phyloP scores from a whole-genome alignment of 169 alveolate species.

The Perkinsus marinus region DNA sequence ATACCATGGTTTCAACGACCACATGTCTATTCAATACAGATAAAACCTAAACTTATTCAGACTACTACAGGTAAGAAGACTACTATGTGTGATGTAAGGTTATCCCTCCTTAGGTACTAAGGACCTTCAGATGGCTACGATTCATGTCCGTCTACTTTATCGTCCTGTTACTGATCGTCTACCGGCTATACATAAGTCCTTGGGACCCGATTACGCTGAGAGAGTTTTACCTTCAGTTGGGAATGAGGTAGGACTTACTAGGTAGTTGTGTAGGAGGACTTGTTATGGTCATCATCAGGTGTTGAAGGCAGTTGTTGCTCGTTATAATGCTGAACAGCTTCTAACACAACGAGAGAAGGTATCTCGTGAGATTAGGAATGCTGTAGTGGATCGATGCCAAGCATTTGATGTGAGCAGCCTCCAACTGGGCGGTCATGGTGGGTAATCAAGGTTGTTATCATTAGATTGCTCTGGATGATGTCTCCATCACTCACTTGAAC shows the following conservation, averaged over 20 bases:
- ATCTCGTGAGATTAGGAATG: constrained; percentile 72
- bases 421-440: no score
- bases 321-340: constrained; percentile 82
- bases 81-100: background rate
- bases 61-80: constrained; percentile 77
- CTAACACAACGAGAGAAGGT: constrained; percentile 90
- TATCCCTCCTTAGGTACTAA: background rate
- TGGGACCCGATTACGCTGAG: constrained; percentile 93
- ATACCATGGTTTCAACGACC: constrained; percentile 81
- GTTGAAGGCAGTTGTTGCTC: constrained; percentile 87
- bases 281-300: constrained; percentile 7
- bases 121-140: constrained; percentile 83
- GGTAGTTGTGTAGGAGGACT: no score
- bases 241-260: constrained; percentile 66
- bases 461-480: constrained; percentile 82
- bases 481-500: constrained; percentile 86
- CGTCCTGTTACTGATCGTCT: constrained; percentile 74
- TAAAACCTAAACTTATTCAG: constrained; percentile 75
- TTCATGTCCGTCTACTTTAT: constrained; percentile 76
- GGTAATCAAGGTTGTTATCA: background rate
- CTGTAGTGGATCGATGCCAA: constrained; percentile 32
- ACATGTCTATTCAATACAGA: constrained; percentile 67
- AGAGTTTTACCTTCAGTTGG: constrained; percentile 92
- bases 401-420: background rate
- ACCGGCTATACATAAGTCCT: constrained; percentile 74